Base-by-base conservation (phyloP, 208 protist species). In the Leptomonas pyrrhocoris region DNA sequence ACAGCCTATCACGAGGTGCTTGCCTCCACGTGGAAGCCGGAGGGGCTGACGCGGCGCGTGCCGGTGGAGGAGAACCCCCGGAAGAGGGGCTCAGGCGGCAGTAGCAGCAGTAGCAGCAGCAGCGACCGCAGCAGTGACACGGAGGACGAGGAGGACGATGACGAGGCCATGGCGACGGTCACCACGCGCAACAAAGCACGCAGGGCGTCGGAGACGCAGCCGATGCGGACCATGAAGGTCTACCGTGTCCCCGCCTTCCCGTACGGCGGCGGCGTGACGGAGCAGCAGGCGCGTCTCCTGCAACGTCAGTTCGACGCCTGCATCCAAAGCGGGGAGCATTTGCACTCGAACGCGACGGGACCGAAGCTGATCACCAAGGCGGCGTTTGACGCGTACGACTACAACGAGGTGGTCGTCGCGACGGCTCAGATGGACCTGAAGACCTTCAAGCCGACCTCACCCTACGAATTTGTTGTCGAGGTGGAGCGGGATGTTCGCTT, bases 381-480 rank as follows among this genome's bases (percentile, higher is more conserved):
- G 18, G 58, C 65, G 23, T 90, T 92, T 60, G 71, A 78, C 63
- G 49, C 40, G 46, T 54, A 73, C 46, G 54, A 57, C 18, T 90
- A 84, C 75, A 43, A 62, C 28, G 89, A 92, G 73, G 79, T 82
- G 49, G 58, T 73, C 28, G 57, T 54, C 28, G 68, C 61, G 8
- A 77, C 73, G 36, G 71, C 75, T 42, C 59, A 80, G 58, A 69
- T 77, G 42, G 55, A 74, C 25, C 51, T 62, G 2, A 62, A 54
- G 15, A 60, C 53, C 21, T 94, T 94, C 68, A 58, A 79, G 36
- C 86, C 88, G 15, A 80, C 49, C 21, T 93, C 89, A 38, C 84
- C 84, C 48, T 96, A 91, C 67, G 87, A 96, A 59, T 96, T 96
- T 70, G 92, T 96, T 2, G 88, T 93, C 15, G 88, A 96, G 66